Conservation (phyloP, 768 basidiomycete genomes). For the Termitomyces sp. region DNA sequence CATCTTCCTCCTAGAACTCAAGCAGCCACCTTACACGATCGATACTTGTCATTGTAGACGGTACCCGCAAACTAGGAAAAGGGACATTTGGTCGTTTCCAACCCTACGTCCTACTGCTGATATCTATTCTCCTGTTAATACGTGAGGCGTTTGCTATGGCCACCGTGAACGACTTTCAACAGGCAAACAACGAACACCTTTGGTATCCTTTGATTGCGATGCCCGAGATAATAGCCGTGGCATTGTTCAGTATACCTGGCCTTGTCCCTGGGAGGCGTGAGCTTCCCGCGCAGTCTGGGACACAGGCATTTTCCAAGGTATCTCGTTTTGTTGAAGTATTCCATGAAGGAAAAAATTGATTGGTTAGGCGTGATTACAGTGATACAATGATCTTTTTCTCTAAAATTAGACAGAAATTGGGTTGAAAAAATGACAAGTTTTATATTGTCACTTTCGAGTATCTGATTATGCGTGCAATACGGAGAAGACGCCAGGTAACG, state of each 20-base stretch:
- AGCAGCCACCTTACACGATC: not conserved
- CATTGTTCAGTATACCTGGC: slow-evolving; percentile 17
- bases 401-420: not conserved
- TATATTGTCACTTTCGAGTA: too few species aligned
- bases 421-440: not conserved
- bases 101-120: slow-evolving; percentile 15
- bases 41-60: not conserved
- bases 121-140: slow-evolving; percentile 19
- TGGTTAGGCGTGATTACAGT: not conserved
- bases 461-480: too few species aligned
- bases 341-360: not conserved
- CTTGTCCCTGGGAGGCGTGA: slow-evolving; percentile 15
- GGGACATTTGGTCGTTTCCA: slow-evolving; percentile 16
- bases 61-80: not conserved
- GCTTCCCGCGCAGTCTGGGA: not conserved
- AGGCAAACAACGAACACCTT: slow-evolving; percentile 18
- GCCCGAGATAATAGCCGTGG: slow-evolving; percentile 20
- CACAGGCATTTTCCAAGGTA: not conserved
- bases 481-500: too few species aligned
- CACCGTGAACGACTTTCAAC: slow-evolving; percentile 13
- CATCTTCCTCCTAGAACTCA: not conserved
- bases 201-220: slow-evolving; percentile 24
- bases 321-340: slow-evolving; percentile 1
- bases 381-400: not conserved
- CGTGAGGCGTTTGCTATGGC: slow-evolving; percentile 19